Conservation (phyloP, 768 basidiomycete genomes). For the Strobilomyces confusus region DNA sequence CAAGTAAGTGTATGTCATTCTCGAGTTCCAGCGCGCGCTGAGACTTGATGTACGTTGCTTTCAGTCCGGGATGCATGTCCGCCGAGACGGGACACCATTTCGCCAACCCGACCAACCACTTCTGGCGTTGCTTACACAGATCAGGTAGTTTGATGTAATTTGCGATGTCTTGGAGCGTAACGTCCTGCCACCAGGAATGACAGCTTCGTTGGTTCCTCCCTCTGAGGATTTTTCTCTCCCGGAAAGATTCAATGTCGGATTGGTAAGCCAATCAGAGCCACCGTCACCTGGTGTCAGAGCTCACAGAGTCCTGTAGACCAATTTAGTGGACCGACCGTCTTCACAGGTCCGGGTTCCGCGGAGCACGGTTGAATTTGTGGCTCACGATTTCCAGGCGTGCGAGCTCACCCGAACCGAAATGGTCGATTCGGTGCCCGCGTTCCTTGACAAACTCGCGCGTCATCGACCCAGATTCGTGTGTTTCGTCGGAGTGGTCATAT, state of each 20-base stretch:
- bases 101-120: conserved; percentile 76
- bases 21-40: not conserved
- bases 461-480: conserved; percentile 66
- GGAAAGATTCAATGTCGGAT: conserved; percentile 52
- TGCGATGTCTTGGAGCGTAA: not conserved
- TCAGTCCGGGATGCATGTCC: conserved; percentile 65
- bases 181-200: conserved; percentile 45
- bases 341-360: conserved; percentile 41
- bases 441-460: conserved; percentile 56
- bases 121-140: conserved; percentile 68
- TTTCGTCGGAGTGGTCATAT: conserved; percentile 75
- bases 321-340: conserved; percentile 69
- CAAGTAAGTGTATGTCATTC: conserved; percentile 47
- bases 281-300: not conserved
- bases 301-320: conserved; percentile 47
- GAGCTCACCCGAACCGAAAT: conserved; percentile 55
- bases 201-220: conserved; percentile 46
- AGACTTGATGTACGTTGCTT: not conserved
- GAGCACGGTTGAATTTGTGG: not conserved
- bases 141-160: conserved; percentile 42
- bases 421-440: conserved; percentile 45
- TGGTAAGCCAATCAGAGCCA: conserved; percentile 44
- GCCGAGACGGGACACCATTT: conserved; percentile 75
- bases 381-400: conserved; percentile 38
- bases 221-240: conserved; percentile 61